Conservation (phyloP, 179 eudicot species). For the Heliamphora pulchella region DNA sequence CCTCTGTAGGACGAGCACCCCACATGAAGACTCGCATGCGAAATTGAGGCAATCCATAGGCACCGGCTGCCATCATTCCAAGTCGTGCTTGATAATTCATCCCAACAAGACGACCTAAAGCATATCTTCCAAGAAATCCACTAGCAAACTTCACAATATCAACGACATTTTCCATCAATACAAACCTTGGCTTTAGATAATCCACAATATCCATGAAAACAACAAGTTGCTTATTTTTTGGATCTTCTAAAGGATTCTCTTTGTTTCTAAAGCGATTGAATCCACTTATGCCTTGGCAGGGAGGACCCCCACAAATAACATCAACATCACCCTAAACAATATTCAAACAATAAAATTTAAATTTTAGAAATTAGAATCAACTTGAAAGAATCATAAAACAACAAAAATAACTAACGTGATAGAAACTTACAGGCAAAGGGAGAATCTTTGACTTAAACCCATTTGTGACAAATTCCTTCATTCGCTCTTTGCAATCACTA, state of each 20-base stretch:
- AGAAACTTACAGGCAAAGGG: conserved; percentile 64
- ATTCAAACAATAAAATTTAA: too few species aligned
- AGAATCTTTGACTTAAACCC: conserved; percentile 43
- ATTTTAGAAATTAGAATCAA: not conserved
- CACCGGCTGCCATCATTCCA: conserved; percentile 81
- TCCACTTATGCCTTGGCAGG: conserved; percentile 91
- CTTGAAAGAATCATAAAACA: not conserved
- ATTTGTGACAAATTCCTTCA: conserved; percentile 49
- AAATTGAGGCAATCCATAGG: conserved; percentile 77
- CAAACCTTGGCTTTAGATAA: conserved; percentile 47
- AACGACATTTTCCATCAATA: conserved; percentile 74
- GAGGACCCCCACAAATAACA: conserved; percentile 81
- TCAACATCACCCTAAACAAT: conserved; percentile 57
- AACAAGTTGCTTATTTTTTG: conserved; percentile 46
- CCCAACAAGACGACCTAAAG: conserved; percentile 48
- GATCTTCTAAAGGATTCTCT: conserved; percentile 45
- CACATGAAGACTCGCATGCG: conserved; percentile 64
- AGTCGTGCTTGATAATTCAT: conserved; percentile 65
- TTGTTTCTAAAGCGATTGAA: conserved; percentile 55
- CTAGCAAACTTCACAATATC: conserved; percentile 50
- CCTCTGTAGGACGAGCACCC: conserved; percentile 62
- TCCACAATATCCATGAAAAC: conserved; percentile 68
- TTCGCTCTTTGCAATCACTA: conserved; percentile 47
- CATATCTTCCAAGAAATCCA: conserved; percentile 51
- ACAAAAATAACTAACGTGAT: not conserved